phyloP scores from a whole-genome alignment of 768 basidiomycete species.

The Mycena alexandri region DNA sequence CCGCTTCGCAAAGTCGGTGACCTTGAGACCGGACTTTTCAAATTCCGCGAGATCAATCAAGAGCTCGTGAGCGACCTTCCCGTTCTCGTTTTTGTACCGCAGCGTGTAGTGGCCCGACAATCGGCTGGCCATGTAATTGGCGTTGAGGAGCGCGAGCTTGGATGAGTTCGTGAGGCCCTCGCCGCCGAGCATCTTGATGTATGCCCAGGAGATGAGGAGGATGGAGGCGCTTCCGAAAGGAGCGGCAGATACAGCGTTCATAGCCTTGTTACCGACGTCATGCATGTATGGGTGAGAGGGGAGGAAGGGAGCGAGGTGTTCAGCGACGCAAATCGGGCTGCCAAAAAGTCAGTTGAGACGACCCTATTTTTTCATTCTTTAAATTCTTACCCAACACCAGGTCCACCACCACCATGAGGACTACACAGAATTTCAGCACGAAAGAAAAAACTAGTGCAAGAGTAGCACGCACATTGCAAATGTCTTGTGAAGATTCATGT shows the following conservation, averaged over 20 bases:
- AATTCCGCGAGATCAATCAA: constrained; percentile 97
- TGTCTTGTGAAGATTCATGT: constrained; percentile 98
- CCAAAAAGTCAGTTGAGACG: constrained; percentile 9
- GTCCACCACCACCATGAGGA: constrained; percentile 97
- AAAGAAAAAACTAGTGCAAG: not conserved
- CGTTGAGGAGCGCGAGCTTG: constrained; percentile 90
- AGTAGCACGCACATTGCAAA: constrained; percentile 83
- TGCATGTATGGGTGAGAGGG: constrained; percentile 86
- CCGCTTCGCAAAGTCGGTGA: constrained; percentile 96
- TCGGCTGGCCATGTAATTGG: constrained; percentile 96
- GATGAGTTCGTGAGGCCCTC: constrained; percentile 88
- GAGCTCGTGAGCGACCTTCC: constrained; percentile 95
- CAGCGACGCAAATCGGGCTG: constrained; percentile 92
- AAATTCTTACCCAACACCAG: constrained; percentile 84
- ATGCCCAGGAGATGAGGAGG: constrained; percentile 97
- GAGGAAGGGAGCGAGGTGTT: constrained; percentile 95
- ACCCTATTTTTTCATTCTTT: constrained; percentile 15
- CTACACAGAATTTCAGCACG: constrained; percentile 51
- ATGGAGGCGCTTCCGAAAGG: constrained; percentile 97
- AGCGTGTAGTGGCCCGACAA: constrained; percentile 88
- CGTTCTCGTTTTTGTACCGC: constrained; percentile 91
- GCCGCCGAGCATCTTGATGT: constrained; percentile 99
- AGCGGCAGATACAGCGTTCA: constrained; percentile 90
- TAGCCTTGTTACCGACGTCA: constrained; percentile 76
- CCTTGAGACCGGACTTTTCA: constrained; percentile 90